Percentiles rank a stretch among this genome's conserved stretches.
phyloP scores from a whole-genome alignment of 2,329 filamentous ascomycete species.

The Aureobasidium sp. region DNA sequence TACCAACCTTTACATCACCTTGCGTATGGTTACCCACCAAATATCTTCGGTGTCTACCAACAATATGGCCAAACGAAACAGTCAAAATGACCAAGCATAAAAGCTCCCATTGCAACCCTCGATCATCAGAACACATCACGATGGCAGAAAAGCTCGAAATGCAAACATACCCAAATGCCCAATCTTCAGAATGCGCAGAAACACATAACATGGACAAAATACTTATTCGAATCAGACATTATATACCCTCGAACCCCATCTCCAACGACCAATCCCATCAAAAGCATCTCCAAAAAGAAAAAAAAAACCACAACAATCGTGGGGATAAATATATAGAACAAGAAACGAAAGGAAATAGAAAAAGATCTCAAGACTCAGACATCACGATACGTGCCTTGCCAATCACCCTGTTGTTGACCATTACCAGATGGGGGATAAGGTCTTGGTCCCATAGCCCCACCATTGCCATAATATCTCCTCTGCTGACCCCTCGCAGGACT shows the following conservation, averaged over 20 bases:
- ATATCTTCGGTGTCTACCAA: too few relatives aligned
- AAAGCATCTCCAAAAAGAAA: not conserved
- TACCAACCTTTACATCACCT: too few relatives aligned
- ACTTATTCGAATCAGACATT: not conserved
- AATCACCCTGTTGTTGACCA: not conserved
- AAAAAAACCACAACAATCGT: not conserved
- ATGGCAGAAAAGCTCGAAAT: too few relatives aligned
- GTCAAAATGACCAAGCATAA: too few relatives aligned
- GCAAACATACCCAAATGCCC: too few relatives aligned
- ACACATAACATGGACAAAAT: too few relatives aligned
- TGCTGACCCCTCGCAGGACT: not conserved
- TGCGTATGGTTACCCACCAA: too few relatives aligned
- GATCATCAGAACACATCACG: too few relatives aligned
- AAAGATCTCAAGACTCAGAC: not conserved
- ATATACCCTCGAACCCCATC: not conserved
- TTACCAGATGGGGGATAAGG: not conserved
- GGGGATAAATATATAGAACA: not conserved
- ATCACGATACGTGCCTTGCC: not conserved
- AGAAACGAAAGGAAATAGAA: not conserved
- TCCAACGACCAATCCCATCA: not conserved
- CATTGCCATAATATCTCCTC: constrained; percentile 1
- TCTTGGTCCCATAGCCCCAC: constrained; percentile 1
- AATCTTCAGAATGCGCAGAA: too few relatives aligned
- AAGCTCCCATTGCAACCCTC: too few relatives aligned
- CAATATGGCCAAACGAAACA: too few relatives aligned